Percentiles rank a stretch among this genome's conserved stretches.
Evolutionary conservation across 139 green algal species (phyloP).

Genomic region (Eudorina sp.): DNA sequence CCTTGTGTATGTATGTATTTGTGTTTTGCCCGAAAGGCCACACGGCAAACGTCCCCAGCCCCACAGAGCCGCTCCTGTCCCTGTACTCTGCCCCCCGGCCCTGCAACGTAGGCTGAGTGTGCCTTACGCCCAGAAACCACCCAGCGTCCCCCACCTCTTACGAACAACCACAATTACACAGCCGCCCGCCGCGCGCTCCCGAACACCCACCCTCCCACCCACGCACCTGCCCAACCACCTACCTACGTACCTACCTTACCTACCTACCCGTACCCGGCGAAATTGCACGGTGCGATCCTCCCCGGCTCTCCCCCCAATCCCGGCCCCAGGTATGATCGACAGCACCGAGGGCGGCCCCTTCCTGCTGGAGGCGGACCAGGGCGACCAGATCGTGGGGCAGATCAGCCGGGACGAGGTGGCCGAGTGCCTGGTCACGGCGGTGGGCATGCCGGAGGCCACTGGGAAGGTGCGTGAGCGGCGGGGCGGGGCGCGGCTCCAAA

Average conservation of each 20-base stretch:
- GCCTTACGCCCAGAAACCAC: too few relatives aligned
- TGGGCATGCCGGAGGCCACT: slow-evolving; percentile 64
- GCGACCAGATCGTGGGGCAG: slow-evolving; percentile 77
- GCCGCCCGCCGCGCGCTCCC: too few relatives aligned
- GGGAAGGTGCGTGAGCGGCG: slow-evolving; percentile 21
- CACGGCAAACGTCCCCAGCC: not conserved
- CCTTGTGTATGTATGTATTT: too few relatives aligned
- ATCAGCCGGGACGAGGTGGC: slow-evolving; percentile 81
- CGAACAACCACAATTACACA: too few relatives aligned
- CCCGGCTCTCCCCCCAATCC: too few relatives aligned
- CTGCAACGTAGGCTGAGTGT: too few relatives aligned
- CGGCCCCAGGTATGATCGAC: slow-evolving; percentile 58
- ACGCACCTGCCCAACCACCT: not conserved
- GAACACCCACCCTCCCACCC: not conserved
- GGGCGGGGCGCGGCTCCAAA: too few relatives aligned
- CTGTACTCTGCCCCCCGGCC: not conserved
- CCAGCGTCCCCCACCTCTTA: too few relatives aligned
- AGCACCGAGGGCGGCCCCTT: slow-evolving; percentile 54
- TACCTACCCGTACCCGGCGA: too few relatives aligned
- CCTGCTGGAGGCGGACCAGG: slow-evolving; percentile 78
- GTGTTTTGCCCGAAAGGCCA: too few relatives aligned
- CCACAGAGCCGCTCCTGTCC: too few relatives aligned
- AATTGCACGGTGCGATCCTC: too few relatives aligned
- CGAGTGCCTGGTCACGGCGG: slow-evolving; percentile 55
- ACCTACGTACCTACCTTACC: not conserved